Conservation (phyloP, 352 stramenopile genomes). For the Globisporangium nagaii region DNA sequence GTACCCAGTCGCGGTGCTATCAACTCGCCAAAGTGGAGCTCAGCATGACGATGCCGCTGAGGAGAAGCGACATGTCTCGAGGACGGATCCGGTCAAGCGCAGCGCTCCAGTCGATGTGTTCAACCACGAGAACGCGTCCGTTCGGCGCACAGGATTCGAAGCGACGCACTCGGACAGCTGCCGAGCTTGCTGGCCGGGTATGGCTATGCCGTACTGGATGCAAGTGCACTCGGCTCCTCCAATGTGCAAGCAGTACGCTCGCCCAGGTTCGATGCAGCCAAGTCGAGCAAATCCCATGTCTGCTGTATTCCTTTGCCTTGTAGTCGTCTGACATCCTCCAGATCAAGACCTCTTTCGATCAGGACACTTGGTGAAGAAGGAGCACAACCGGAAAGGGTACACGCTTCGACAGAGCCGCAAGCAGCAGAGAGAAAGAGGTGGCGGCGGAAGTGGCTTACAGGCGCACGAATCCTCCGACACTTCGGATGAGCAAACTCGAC, state of each 20-base stretch:
- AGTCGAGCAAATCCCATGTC: background rate
- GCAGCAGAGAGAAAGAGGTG: constrained; percentile 24
- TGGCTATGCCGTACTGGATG: background rate
- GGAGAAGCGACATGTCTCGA: background rate
- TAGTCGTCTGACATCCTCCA: background rate
- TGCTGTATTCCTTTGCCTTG: background rate
- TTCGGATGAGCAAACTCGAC: background rate
- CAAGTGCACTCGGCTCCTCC: background rate
- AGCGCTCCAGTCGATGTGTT: background rate
- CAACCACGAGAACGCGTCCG: background rate
- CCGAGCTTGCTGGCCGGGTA: background rate
- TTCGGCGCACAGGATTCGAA: background rate
- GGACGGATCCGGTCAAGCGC: background rate
- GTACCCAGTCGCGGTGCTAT: constrained; percentile 42
- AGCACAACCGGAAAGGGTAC: constrained; percentile 76
- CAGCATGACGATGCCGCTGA: background rate
- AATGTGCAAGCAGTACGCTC: background rate
- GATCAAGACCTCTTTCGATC: background rate
- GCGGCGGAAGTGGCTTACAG: background rate
- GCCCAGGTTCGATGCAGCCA: background rate
- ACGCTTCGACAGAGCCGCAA: constrained; percentile 52
- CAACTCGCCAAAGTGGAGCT: background rate
- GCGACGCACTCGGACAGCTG: background rate
- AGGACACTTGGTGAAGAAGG: constrained; percentile 23
- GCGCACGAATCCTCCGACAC: background rate